phyloP scores from a whole-genome alignment of 164 flowering plant species.

The Paratinospora sagittata region DNA sequence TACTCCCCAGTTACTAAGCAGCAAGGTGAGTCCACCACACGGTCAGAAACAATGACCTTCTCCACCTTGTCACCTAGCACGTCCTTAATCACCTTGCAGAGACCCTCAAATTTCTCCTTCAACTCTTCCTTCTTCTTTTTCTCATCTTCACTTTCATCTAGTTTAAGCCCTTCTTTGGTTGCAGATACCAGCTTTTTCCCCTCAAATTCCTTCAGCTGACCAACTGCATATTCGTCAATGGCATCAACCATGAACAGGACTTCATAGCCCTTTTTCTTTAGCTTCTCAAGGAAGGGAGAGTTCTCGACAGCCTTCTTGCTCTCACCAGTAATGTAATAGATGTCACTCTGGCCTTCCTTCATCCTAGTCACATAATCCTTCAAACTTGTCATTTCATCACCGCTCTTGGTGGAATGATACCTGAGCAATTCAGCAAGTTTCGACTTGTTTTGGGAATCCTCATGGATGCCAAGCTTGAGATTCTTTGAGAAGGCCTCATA shows the following conservation, averaged over 20 bases:
- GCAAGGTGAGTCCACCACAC: slow-evolving; percentile 17
- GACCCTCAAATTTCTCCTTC: slow-evolving; percentile 38
- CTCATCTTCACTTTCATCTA: slow-evolving; percentile 39
- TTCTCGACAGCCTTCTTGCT: slow-evolving; percentile 53
- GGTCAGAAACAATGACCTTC: slow-evolving; percentile 14
- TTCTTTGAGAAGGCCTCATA: slow-evolving; percentile 26
- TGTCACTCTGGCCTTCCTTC: slow-evolving; percentile 53
- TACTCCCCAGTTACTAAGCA: slow-evolving; percentile 36
- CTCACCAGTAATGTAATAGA: slow-evolving; percentile 27
- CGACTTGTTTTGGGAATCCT: slow-evolving; percentile 41
- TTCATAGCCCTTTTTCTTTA: slow-evolving; percentile 45
- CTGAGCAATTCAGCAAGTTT: slow-evolving; percentile 46
- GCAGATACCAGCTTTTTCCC: slow-evolving; percentile 42
- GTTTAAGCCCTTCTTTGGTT: slow-evolving; percentile 36
- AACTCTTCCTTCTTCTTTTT: slow-evolving; percentile 26
- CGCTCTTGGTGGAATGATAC: slow-evolving; percentile 56
- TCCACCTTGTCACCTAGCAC: slow-evolving; percentile 33
- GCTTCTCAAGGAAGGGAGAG: slow-evolving; percentile 57
- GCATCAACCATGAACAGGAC: slow-evolving; percentile 43
- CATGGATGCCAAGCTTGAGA: slow-evolving; percentile 51
- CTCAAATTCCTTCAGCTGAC: slow-evolving; percentile 34
- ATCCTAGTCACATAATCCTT: slow-evolving; percentile 55
- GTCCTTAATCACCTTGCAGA: slow-evolving; percentile 44
- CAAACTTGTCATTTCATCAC: slow-evolving; percentile 49
- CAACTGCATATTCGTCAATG: slow-evolving; percentile 28